Percentiles rank a stretch among this genome's conserved stretches.
Evolutionary conservation across 805 yeast genomes (phyloP).

Genomic region (Saccharomyces kudriavzevii): DNA sequence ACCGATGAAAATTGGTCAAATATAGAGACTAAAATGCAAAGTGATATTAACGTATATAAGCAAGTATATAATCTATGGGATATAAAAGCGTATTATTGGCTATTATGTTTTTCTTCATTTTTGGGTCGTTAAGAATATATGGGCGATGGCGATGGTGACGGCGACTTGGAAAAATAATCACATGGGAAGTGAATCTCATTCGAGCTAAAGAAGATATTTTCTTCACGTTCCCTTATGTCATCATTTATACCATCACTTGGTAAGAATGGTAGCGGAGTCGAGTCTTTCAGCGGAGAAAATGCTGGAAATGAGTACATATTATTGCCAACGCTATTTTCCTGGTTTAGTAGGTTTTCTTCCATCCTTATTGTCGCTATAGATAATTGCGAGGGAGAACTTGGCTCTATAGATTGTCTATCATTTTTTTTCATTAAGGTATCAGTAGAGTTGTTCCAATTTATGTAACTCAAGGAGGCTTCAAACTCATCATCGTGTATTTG

Average conservation of each 20-base stretch:
- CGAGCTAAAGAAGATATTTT: background rate
- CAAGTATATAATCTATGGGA: background rate
- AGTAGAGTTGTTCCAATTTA: background rate
- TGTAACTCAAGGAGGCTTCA: background rate
- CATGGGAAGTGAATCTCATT: background rate
- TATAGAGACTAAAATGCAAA: background rate
- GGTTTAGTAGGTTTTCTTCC: background rate
- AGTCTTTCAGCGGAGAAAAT: background rate
- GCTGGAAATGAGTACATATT: background rate
- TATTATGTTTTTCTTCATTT: background rate
- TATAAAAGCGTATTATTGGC: background rate
- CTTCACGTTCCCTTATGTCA: background rate
- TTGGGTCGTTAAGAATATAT: background rate
- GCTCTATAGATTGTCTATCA: background rate
- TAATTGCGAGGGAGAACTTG: background rate
- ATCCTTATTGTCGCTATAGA: background rate
- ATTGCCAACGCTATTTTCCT: background rate
- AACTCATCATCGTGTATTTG: background rate
- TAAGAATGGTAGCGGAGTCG: background rate
- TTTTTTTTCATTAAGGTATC: background rate
- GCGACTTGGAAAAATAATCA: background rate
- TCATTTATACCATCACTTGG: background rate
- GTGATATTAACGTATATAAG: background rate
- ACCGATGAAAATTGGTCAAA: background rate
- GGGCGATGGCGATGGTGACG: background rate